These are phyloP conservation scores for Graphium sp. DNA, from an alignment of 2,329 filamentous ascomycete species.

Conservation along the genomic window DNA sequence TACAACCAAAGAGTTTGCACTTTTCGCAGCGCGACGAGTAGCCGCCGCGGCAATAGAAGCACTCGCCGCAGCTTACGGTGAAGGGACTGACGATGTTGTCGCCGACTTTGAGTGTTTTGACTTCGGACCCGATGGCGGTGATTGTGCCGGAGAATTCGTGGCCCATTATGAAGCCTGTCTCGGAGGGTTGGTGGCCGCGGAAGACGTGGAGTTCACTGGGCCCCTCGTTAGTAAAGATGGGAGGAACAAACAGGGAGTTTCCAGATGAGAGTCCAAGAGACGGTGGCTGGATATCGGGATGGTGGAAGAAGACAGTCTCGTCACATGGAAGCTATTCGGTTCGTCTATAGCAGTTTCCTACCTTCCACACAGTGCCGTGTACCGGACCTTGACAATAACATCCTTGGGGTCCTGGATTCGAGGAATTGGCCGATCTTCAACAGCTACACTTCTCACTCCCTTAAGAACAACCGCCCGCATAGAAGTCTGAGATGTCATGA, in stretches of 20 bases:
- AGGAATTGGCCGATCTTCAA: conserved; percentile 1
- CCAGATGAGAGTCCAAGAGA: too few relatives aligned
- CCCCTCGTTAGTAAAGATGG: too few relatives aligned
- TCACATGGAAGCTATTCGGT: too few relatives aligned
- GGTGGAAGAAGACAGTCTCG: too few relatives aligned
- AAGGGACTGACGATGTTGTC: conserved; percentile 6
- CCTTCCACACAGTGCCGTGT: conserved; percentile 3
- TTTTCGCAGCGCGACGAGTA: conserved; percentile 3
- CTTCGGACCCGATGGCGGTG: conserved; percentile 43
- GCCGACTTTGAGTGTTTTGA: conserved; percentile 31
- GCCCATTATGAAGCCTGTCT: conserved; percentile 46
- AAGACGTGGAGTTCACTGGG: conserved; percentile 61
- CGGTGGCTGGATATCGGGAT: too few relatives aligned
- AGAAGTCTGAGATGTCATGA: too few relatives aligned
- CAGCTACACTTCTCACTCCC: background rate
- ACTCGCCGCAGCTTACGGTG: conserved; percentile 5
- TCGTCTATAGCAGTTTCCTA: background rate
- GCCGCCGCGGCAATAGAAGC: conserved; percentile 4
- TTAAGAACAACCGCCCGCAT: background rate
- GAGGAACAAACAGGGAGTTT: too few relatives aligned
- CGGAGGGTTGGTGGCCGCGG: conserved; percentile 60
- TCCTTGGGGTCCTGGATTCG: conserved; percentile 1
- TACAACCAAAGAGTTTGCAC: conserved; percentile 2
- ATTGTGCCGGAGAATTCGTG: conserved; percentile 75
- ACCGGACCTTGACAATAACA: conserved; percentile 3